These are phyloP conservation scores for Viola odorata DNA, from an alignment of 345 rosid species.

Conservation along the genomic window DNA sequence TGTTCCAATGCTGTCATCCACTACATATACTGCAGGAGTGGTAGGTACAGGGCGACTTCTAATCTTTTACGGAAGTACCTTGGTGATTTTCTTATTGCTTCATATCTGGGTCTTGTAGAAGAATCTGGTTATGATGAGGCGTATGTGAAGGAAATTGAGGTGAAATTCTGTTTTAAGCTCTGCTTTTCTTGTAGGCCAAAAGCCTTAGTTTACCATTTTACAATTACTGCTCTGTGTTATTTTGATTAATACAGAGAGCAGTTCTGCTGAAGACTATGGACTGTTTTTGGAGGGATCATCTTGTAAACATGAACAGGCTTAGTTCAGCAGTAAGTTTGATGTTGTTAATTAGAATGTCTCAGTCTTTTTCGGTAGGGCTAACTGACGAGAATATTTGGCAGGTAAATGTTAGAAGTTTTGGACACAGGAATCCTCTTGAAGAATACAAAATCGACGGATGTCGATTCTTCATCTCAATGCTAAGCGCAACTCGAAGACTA, in stretches of 20 bases:
- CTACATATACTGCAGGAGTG: conserved; percentile 44
- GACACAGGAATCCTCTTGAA: conserved; percentile 96
- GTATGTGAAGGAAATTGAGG: conserved; percentile 91
- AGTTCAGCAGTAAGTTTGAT: conserved; percentile 67
- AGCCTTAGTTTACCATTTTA: not conserved
- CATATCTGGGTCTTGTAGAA: conserved; percentile 55
- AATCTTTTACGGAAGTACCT: conserved; percentile 85
- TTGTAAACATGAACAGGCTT: conserved; percentile 85
- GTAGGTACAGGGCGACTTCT: conserved; percentile 41
- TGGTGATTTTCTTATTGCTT: conserved; percentile 78
- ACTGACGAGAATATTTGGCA: conserved; percentile 27
- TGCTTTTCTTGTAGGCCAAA: not conserved
- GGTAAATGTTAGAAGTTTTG: conserved; percentile 94
- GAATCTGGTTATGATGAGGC: conserved; percentile 74
- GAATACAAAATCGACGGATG: conserved; percentile 96
- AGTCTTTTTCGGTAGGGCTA: conserved; percentile 6
- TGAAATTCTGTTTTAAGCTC: conserved; percentile 15
- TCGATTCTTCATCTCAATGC: conserved; percentile 93
- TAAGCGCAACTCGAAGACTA: conserved; percentile 82
- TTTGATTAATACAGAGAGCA: conserved; percentile 47
- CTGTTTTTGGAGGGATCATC: conserved; percentile 94
- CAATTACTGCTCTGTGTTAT: not conserved
- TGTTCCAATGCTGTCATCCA: conserved; percentile 1
- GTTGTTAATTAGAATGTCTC: conserved; percentile 4
- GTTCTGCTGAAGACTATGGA: conserved; percentile 83